Evolutionary conservation across 208 protist genomes (phyloP), one percentile per base, ranked within the genome.

Genomic region (Acanthamoeba polyphaga): DNA sequence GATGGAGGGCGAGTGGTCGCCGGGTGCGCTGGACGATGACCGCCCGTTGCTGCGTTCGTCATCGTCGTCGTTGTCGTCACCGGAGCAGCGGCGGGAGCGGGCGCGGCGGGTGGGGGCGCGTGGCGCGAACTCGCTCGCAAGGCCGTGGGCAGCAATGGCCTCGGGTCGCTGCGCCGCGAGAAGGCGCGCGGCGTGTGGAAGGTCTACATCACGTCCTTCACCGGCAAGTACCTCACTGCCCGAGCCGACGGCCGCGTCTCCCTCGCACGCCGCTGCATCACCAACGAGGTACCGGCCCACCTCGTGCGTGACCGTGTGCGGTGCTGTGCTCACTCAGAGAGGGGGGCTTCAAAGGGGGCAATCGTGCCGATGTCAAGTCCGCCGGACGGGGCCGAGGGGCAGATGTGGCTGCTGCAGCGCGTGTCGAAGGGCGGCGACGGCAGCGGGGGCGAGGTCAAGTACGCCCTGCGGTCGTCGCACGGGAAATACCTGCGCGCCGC

Each of bases 361-460:
- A 38, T 88, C 17, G 80, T 88, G 53, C 80, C 80, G 27, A 64
- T 43, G 27, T 88, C 80, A 27, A 88, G 49, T n/a, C 80, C 80
- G 80, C 43, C 29, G 12, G 80, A 88, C 22, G 87, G 87, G 3
- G 58, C 46, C 32, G 90, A 94, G 46, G 46, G 90, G 19, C 90
- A 94, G 51, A 85, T 70, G 74, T 94, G 90, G 90, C 70, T 94
- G 27, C 34, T 94, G 27, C 53, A 94, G 90, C 62, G 90, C n/a
- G 72, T 94, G n/a, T 94, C 72, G 4, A 62, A 82, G 38, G 72
- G 66, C 29, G 58, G 32, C 46, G 49, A 84, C 38, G n/a, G 66
- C 85, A 68, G 24, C 29, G n/a, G 38, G 0, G 53, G 85, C 58
- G 90, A 92, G 49, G 62, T 34, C 46, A 74, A 51, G 46, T 78